These are phyloP conservation scores for Dendrobium officinale DNA, from an alignment of 106 monocot genomes.

Conservation along the genomic window DNA sequence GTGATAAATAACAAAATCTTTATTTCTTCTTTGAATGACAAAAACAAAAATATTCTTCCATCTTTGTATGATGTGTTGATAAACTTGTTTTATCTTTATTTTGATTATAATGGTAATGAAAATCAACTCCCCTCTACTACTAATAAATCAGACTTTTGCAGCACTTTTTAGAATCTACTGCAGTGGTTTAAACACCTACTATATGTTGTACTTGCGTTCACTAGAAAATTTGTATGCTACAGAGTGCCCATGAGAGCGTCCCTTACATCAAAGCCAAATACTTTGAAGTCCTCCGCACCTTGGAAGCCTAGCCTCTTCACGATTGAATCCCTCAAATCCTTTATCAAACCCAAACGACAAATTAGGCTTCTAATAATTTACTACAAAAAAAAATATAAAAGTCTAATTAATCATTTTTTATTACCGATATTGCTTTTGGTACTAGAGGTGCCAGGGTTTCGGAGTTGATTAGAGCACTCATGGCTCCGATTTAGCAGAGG, in stretches of 20 bases:
- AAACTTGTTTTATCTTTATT: too few species aligned
- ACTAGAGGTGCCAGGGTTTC: slow-evolving; percentile 27
- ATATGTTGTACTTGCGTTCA: too few species aligned
- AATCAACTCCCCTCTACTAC: too few species aligned
- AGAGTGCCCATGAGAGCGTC: slow-evolving; percentile 75
- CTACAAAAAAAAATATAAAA: not conserved
- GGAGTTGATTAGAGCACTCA: slow-evolving; percentile 21
- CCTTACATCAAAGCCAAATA: slow-evolving; percentile 74
- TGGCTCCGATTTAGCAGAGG: slow-evolving; percentile 17
- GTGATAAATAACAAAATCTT: too few species aligned
- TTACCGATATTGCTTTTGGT: slow-evolving; percentile 67
- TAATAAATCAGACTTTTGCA: too few species aligned
- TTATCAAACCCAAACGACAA: slow-evolving; percentile 3
- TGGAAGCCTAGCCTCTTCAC: slow-evolving; percentile 60
- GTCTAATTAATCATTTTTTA: not conserved
- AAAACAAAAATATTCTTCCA: too few species aligned
- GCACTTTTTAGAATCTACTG: too few species aligned
- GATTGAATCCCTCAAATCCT: slow-evolving; percentile 84
- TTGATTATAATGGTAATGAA: too few species aligned
- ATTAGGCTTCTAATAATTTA: not conserved
- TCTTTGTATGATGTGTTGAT: too few species aligned
- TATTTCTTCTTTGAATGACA: too few species aligned
- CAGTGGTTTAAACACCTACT: too few species aligned
- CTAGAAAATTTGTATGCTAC: slow-evolving; percentile 66
- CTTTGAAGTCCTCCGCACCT: slow-evolving; percentile 35